phyloP scores from a whole-genome alignment of 192 early-diverging fungal genomes.

The Backusella parvicylindrica region DNA sequence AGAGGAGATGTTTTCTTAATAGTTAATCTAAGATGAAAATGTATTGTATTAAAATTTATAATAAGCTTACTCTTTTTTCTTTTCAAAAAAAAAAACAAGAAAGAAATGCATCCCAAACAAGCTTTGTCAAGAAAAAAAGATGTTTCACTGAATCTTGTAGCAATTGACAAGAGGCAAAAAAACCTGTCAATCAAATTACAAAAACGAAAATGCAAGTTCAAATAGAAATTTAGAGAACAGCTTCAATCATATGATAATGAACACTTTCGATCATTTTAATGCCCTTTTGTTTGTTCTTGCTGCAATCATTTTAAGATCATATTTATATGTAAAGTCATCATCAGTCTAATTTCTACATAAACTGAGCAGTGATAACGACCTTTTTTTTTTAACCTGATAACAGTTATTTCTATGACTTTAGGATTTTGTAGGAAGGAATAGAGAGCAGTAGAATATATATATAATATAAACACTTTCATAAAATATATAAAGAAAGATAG shows the following conservation, averaged over 20 bases:
- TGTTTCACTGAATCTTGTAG: background rate
- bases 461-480: background rate
- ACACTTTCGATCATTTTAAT: background rate
- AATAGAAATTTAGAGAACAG: background rate
- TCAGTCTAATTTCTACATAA: constrained; percentile 5
- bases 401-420: background rate
- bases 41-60: background rate
- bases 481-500: background rate
- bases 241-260: background rate
- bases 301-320: background rate
- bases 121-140: background rate
- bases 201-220: background rate
- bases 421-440: background rate
- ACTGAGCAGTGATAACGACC: background rate
- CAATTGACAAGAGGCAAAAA: background rate
- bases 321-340: background rate
- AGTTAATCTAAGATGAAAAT: background rate
- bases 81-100: too few relatives aligned
- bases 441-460: background rate
- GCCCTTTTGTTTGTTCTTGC: background rate
- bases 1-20: background rate
- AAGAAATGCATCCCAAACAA: background rate
- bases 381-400: background rate
- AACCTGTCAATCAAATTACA: background rate
- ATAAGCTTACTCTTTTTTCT: background rate